Conservation (phyloP, 768 basidiomycete genomes). For the Phaeotremella skinneri region DNA sequence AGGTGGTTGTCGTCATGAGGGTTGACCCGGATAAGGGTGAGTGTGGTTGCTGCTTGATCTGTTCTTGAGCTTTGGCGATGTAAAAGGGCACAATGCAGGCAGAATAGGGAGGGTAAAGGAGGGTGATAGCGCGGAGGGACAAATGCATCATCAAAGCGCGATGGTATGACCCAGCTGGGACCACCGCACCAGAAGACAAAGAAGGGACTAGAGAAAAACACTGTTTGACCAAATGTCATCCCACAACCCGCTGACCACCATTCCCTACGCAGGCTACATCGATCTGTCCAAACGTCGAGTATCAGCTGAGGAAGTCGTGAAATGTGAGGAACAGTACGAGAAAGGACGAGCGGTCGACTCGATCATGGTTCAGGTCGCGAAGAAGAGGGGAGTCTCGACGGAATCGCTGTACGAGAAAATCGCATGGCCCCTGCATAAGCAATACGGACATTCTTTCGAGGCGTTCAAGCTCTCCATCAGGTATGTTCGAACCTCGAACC, state of each 20-base stretch:
- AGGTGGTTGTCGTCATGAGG: constrained; percentile 94
- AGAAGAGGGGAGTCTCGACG: constrained; percentile 56
- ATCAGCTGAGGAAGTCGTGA: constrained; percentile 95
- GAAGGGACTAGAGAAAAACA: too few species aligned
- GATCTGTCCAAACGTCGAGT: constrained; percentile 98
- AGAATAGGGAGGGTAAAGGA: too few species aligned
- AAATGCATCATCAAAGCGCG: too few species aligned
- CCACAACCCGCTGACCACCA: background rate
- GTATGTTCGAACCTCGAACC: constrained; percentile 56
- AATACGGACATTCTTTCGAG: constrained; percentile 93
- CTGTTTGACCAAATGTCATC: too few species aligned
- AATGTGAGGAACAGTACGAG: constrained; percentile 97
- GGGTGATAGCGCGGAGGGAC: too few species aligned
- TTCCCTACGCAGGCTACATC: constrained; percentile 84
- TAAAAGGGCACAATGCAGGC: too few species aligned
- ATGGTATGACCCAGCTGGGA: too few species aligned
- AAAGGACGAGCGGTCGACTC: constrained; percentile 93
- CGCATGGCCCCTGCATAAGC: constrained; percentile 87
- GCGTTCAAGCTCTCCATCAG: constrained; percentile 95
- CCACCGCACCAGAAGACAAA: too few species aligned
- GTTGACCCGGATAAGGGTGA: constrained; percentile 98
- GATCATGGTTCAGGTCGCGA: constrained; percentile 53
- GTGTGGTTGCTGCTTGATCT: constrained; percentile 27
- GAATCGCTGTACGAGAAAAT: constrained; percentile 86
- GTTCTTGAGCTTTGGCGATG: too few species aligned